phyloP scores from a whole-genome alignment of 108 stramenopile species.

The Cyclotella distinguenda region DNA sequence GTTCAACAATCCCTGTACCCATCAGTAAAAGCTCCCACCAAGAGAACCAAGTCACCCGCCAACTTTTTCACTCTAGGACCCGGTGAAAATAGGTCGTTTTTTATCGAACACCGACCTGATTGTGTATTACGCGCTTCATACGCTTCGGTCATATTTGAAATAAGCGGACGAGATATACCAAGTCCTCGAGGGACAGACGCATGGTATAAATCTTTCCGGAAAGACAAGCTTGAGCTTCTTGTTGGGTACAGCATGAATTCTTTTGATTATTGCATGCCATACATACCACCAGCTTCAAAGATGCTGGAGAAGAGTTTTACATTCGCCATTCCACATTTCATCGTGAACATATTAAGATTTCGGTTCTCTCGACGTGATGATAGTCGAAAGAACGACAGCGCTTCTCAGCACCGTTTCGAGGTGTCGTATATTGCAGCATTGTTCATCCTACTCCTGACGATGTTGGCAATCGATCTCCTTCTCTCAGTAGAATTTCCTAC shows the following conservation, averaged over 20 bases:
- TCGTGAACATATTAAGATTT: constrained; percentile 19
- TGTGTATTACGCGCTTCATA: constrained; percentile 60
- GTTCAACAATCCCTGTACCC: background rate
- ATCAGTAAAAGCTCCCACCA: background rate
- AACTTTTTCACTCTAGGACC: constrained; percentile 57
- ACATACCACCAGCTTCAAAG: constrained; percentile 15
- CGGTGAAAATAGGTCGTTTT: constrained; percentile 62
- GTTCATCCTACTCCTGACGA: constrained; percentile 18
- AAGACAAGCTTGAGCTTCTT: constrained; percentile 41
- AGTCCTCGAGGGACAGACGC: constrained; percentile 4
- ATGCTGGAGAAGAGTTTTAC: constrained; percentile 16
- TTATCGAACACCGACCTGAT: constrained; percentile 64
- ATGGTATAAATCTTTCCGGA: constrained; percentile 28
- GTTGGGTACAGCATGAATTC: constrained; percentile 54
- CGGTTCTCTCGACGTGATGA: constrained; percentile 19
- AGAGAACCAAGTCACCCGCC: constrained; percentile 20
- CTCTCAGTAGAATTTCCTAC: constrained; percentile 19
- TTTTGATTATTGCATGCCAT: constrained; percentile 40
- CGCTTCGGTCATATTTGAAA: constrained; percentile 54
- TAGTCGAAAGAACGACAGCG: constrained; percentile 7
- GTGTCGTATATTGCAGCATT: constrained; percentile 21
- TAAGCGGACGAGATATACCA: constrained; percentile 12
- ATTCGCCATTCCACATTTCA: constrained; percentile 17
- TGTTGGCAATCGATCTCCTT: constrained; percentile 29
- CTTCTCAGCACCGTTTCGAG: constrained; percentile 17